Percentiles rank a stretch among this genome's conserved stretches.
phyloP scores from a whole-genome alignment of 2,329 filamentous ascomycete species.

The Colletotrichum costaricense region DNA sequence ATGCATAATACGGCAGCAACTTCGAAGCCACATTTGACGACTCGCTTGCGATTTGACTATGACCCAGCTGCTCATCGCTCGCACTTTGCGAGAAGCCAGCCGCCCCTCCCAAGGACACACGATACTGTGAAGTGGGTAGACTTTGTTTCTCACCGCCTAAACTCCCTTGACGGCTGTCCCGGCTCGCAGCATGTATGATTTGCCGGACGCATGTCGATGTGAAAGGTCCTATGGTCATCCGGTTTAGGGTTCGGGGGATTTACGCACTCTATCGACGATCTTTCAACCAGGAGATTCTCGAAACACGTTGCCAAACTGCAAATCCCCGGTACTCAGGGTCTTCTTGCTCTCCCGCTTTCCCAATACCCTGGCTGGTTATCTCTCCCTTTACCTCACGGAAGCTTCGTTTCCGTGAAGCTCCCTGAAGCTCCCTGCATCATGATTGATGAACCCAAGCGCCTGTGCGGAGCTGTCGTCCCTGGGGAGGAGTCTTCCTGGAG shows the following conservation, averaged over 20 bases:
- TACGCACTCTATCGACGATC: conserved; percentile 34
- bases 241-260: conserved; percentile 34
- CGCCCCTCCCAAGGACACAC: not conserved
- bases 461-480: conserved; percentile 7
- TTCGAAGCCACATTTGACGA: not conserved
- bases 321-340: conserved; percentile 18
- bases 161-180: not conserved
- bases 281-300: conserved; percentile 22
- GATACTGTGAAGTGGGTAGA: not conserved
- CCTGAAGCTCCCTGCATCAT: conserved; percentile 20
- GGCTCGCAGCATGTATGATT: not conserved
- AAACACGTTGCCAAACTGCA: conserved; percentile 33
- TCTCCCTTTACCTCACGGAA: conserved; percentile 8
- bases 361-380: not conserved
- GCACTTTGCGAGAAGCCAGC: not conserved
- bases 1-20: not conserved
- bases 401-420: conserved; percentile 8
- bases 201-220: not conserved
- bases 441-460: not conserved
- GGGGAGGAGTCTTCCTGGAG: not conserved
- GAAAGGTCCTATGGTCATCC: conserved; percentile 15
- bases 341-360: conserved; percentile 3
- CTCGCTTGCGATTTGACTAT: not conserved
- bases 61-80: not conserved
- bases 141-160: not conserved